Conservation (phyloP, 768 basidiomycete genomes). For the Agrocybe praecox region DNA sequence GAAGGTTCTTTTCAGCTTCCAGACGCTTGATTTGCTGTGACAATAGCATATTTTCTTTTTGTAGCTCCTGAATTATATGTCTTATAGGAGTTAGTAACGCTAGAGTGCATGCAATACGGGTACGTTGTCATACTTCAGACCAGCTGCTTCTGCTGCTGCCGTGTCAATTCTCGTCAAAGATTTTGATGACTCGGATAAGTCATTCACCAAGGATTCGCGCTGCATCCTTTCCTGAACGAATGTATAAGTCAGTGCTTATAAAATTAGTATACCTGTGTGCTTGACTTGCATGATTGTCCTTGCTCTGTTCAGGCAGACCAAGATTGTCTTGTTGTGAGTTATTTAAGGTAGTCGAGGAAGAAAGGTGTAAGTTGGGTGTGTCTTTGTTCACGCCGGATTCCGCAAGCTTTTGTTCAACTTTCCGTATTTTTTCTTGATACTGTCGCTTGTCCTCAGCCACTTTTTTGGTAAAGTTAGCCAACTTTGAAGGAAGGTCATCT, state of each 20-base stretch:
- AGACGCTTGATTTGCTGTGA: constrained; percentile 71
- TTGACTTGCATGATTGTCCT: not conserved
- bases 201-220: constrained; percentile 30
- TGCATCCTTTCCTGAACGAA: not conserved
- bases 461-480: constrained; percentile 48
- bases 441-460: constrained; percentile 53
- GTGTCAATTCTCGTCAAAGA: constrained; percentile 56
- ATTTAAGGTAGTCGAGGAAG: too few relatives aligned
- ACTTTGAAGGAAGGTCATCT: constrained; percentile 45
- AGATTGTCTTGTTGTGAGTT: too few relatives aligned
- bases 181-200: constrained; percentile 23
- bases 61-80: constrained; percentile 87
- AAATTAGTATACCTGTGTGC: not conserved
- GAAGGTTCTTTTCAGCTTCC: constrained; percentile 73
- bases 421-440: constrained; percentile 56
- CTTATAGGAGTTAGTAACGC: constrained; percentile 34
- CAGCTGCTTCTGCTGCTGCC: constrained; percentile 71
- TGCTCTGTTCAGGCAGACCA: not conserved
- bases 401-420: constrained; percentile 41
- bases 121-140: constrained; percentile 65
- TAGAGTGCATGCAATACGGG: not conserved
- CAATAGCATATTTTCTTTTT: constrained; percentile 71
- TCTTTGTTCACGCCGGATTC: constrained; percentile 16
- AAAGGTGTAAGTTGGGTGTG: not conserved
- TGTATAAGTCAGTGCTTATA: not conserved